Conservation (phyloP, 2,329 filamentous ascomycete species). For the Tolypocladium nubicola region DNA sequence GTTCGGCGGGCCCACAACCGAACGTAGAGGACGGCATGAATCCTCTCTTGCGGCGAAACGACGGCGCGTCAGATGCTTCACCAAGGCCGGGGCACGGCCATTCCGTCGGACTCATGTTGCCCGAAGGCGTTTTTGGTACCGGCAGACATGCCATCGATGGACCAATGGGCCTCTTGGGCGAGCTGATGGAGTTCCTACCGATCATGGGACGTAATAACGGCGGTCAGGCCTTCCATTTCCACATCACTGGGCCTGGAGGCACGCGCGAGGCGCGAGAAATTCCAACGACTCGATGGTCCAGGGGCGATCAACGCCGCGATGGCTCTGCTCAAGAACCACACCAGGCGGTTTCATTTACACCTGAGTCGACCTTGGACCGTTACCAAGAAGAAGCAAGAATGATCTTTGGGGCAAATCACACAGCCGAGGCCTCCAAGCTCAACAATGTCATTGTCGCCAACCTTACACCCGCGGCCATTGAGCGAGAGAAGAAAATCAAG, state of each 20-base stretch:
- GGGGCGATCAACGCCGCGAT: slow-evolving; percentile 40
- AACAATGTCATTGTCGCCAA: slow-evolving; percentile 58
- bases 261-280: slow-evolving; percentile 42
- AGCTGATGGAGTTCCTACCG: slow-evolving; percentile 44
- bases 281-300: slow-evolving; percentile 25
- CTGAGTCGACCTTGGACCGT: slow-evolving; percentile 60
- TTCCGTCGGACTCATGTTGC: slow-evolving; percentile 42
- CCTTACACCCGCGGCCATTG: slow-evolving; percentile 75
- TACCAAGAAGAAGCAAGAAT: slow-evolving; percentile 89
- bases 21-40: slow-evolving; percentile 74
- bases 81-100: slow-evolving; percentile 39
- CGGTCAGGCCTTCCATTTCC: slow-evolving; percentile 47
- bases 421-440: slow-evolving; percentile 57
- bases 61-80: slow-evolving; percentile 30
- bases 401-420: slow-evolving; percentile 59
- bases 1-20: slow-evolving; percentile 41
- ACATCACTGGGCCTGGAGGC: slow-evolving; percentile 40
- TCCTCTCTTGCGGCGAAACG: slow-evolving; percentile 64
- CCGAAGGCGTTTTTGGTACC: slow-evolving; percentile 32
- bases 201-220: slow-evolving; percentile 33
- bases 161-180: slow-evolving; percentile 45
- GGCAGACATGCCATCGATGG: slow-evolving; percentile 30
- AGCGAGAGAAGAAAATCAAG: slow-evolving; percentile 64
- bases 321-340: slow-evolving; percentile 46
- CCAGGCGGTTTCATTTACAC: slow-evolving; percentile 66